Evolutionary conservation across 2,329 filamentous ascomycete species (phyloP), one percentile per base, ranked within the genome.

Genomic region (Fusarium subglutinans): DNA sequence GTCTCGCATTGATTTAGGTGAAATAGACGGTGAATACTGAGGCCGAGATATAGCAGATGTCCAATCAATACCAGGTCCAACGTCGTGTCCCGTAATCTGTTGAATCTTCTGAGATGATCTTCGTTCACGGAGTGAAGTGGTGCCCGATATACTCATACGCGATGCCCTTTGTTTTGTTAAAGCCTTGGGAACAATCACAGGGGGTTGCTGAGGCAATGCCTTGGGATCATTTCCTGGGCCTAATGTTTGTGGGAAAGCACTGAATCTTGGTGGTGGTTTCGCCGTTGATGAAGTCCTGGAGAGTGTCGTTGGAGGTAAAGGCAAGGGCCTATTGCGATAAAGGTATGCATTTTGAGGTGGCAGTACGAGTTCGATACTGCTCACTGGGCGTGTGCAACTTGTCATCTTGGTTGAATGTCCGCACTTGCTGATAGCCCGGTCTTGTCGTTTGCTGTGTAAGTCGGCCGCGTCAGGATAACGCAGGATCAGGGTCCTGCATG

Each of bases 81-180:
- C 50, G 45, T 84, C 82, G 35, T 82, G 78, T 3, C 84, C 85
- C 10, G 79, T 86, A 20, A 87, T 79, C 72, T 85, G 83, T 40
- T 81, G 79, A 47, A 86, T 79, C 77, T 86, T 87, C 48, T 79
- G 77, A 1, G 80, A 80, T 0, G 84, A 82, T 3, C 79, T 77
- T 15, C 72, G 75, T 26, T 76, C 73, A 28, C 74, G 66, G 17
- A 74, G 63, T 33, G 76, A 66, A 40, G 58, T 73, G 11, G 68
- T 62, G 8, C 63, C 61, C 8, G 75, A 68, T 45, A 76, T 58
- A 53, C 72, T 77, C 65, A 75, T 70, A 38, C 72, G 70, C 28
- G 72, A 71, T 37, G 68, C 70, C 38, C 70, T 69, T 38, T 67
- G 72, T 33, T 47, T 63, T 44, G 76, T 71, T 13, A 74, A 43